Percentiles rank a stretch among this genome's conserved stretches.
Evolutionary conservation across 2,329 filamentous ascomycete genomes (phyloP).

Genomic region (Didymella glomerata): DNA sequence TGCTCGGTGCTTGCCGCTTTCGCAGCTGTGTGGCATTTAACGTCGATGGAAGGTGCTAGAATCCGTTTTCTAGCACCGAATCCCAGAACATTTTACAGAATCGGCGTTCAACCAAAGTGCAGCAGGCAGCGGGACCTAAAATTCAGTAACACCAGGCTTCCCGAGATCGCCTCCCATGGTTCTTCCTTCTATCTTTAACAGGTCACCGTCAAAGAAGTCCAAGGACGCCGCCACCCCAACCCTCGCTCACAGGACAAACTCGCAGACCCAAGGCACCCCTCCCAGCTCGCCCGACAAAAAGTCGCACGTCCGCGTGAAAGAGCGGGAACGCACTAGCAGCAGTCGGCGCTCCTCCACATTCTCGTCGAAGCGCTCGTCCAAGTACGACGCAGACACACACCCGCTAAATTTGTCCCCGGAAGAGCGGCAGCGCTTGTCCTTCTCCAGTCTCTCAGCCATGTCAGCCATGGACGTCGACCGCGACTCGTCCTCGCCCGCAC

Average conservation of each 20-base stretch:
- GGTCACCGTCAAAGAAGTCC: conserved; percentile 49
- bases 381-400: conserved; percentile 75
- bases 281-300: conserved; percentile 52
- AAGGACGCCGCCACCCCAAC: conserved; percentile 34
- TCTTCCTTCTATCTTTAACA: conserved; percentile 51
- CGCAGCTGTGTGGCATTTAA: conserved; percentile 20
- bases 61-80: conserved; percentile 42
- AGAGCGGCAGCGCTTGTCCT: conserved; percentile 79
- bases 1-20: conserved; percentile 29
- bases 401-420: conserved; percentile 91
- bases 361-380: conserved; percentile 51
- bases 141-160: conserved; percentile 42
- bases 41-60: conserved; percentile 33
- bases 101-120: conserved; percentile 43
- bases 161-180: conserved; percentile 46
- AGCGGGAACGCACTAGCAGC: conserved; percentile 40
- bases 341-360: conserved; percentile 42
- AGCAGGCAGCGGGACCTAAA: conserved; percentile 40
- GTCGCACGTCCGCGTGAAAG: conserved; percentile 41
- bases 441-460: conserved; percentile 64
- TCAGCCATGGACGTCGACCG: conserved; percentile 59
- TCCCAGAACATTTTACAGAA: conserved; percentile 31
- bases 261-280: conserved; percentile 42
- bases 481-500: conserved; percentile 38
- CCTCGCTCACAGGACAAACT: conserved; percentile 24